Evolutionary conservation across 768 basidiomycete genomes (phyloP), one percentile per base, ranked within the genome.

Genomic region (Pleurotus tuber-regium): DNA sequence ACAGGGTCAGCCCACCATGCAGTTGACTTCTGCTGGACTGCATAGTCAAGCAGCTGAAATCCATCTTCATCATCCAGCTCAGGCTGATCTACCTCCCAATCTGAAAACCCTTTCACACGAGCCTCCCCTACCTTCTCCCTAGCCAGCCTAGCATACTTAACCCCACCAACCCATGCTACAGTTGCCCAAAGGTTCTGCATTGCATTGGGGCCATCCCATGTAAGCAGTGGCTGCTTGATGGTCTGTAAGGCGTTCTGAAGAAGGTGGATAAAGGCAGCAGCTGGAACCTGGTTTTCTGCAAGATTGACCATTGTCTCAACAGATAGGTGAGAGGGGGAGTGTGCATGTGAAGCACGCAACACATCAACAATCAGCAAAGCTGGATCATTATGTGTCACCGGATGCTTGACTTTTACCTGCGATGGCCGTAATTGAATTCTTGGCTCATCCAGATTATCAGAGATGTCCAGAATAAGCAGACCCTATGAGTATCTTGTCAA

Each of bases 1-100:
- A 80, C 66, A 19, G 80, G 73, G 53, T 88, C 85, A n/a, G 68
- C 70, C 83, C 84, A 87, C 84, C 85, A 87, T 1, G 85, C 82
- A 16, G 70, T 67, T n/a, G 84, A 86, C 2, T 66, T 64, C 35
- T 76, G 70, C 2, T 60, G 60, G 7, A 58, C 48, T 1, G 60
- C 56, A 5, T 56, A 57, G 6, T 69, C 65, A 11, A 57, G 36
- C 10, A 65, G 57, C 12, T 66, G 56, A 14, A 65, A 56, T 10
- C 57, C 63, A 33, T 73, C 73, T 51, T 71, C 72, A 29, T 77
- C 73, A 5, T 70, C 67, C 0, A 61, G 24, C 4, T 68, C 69
- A 7, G 66, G 68, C 14, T 69, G 68, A 7, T 73, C 70, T 18
- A 56, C 60, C n/a, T 72, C 70, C 8, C 63, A 56, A 28, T 74